These are phyloP conservation scores for Globisporangium carolinianum DNA, from an alignment of 352 stramenopile species.

Conservation along the genomic window DNA sequence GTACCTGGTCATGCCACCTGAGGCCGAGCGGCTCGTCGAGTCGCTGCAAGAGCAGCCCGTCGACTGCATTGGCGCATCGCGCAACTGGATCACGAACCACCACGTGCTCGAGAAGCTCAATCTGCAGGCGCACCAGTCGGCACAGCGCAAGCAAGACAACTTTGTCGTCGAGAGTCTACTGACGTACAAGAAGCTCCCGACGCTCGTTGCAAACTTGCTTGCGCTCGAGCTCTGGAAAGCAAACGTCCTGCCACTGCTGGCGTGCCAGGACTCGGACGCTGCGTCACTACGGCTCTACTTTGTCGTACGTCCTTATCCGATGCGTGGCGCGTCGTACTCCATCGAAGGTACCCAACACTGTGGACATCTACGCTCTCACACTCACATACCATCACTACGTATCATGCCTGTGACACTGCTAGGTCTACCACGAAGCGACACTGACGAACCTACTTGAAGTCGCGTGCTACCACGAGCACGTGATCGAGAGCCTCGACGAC, in stretches of 20 bases:
- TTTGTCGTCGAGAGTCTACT: constrained; percentile 91
- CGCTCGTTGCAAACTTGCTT: constrained; percentile 86
- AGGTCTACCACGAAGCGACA: constrained; percentile 88
- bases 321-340: too few species aligned
- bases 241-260: constrained; percentile 58
- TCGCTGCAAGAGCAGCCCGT: constrained; percentile 48
- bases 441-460: constrained; percentile 87
- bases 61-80: constrained; percentile 46
- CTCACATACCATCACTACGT: too few species aligned
- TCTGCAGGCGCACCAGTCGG: constrained; percentile 89
- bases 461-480: constrained; percentile 86
- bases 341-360: too few species aligned
- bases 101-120: constrained; percentile 90
- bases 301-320: constrained; percentile 31
- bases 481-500: constrained; percentile 82
- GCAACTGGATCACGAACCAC: constrained; percentile 86
- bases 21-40: constrained; percentile 86
- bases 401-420: constrained; percentile 1
- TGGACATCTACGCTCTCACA: too few species aligned
- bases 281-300: constrained; percentile 90
- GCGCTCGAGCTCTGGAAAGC: constrained; percentile 89
- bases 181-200: constrained; percentile 88
- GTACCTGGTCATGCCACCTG: constrained; percentile 69
- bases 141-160: constrained; percentile 87
- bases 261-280: constrained; percentile 36